Base-by-base conservation (phyloP, 345 rosid genomes). In the Isatis tinctoria region DNA sequence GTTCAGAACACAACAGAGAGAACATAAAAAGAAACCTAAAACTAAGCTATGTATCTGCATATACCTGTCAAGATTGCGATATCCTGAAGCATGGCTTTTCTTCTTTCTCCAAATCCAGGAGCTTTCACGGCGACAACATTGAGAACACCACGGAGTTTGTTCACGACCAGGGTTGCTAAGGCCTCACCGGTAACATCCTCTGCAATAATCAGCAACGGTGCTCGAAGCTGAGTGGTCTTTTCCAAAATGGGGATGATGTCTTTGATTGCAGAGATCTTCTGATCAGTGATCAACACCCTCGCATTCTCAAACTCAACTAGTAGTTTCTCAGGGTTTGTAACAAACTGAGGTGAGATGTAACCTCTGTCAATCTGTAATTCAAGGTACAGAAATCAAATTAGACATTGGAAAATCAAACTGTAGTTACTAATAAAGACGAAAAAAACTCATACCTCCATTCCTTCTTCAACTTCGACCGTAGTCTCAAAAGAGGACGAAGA, bases 111-210 rank as follows among this genome's bases (percentile, higher is more conserved):
- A 72, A 92, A 95, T 67, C 97, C 85, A 8, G 99, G 99, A 69
- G 99, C 97, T 83, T 92, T 92, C 47, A 95, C 85, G 65, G 98
- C 99, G 2, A 92, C 96, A 35, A 95, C 99, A 66, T 92, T 95
- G 26, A 95, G 73, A 27, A 95, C 87, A 52, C 99, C 99, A 17
- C 97, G 85, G 72, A 95, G 82, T 78, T 95, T 95, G 90, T 95
- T 95, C 69, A 94, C 97, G 18, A 94, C 97, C 48, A 95, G 89
- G 28, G 99, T 92, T 12, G 99, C 97, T 74, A 95, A 69, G 44
- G 99, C 99, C 85, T 95, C 97, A 8, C 99, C 99, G 3, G 91
- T 85, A 13, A 95, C 88, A 82, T 95, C 99, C 85, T 92, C 97
- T 3, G 99, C 97, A 73, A 95, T 90, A 60, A 95, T 90, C 59